Conservation (phyloP, 306 rosid species). For the Chamaecrista fasciculata region DNA sequence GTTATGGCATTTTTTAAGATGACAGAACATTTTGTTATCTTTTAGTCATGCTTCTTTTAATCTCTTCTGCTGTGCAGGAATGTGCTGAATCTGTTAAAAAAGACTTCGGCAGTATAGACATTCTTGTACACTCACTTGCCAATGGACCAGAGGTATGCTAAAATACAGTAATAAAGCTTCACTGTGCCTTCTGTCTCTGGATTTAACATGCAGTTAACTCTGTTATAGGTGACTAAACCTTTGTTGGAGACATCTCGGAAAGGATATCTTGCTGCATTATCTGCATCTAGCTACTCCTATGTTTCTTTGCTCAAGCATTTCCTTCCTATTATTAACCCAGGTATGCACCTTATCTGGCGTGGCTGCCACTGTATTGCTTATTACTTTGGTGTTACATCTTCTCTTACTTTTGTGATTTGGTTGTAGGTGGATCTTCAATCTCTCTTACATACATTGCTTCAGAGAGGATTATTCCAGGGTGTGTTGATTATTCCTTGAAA, state of each 20-base stretch:
- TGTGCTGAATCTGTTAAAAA: constrained; percentile 80
- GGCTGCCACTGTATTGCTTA: constrained; percentile 21
- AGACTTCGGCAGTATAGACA: constrained; percentile 95
- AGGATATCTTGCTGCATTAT: constrained; percentile 95
- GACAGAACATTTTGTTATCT: neutral
- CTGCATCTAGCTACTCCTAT: constrained; percentile 96
- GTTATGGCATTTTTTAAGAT: neutral
- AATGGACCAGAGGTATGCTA: constrained; percentile 93
- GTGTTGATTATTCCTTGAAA: constrained; percentile 28
- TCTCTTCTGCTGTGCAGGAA: constrained; percentile 64
- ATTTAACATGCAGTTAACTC: constrained; percentile 20
- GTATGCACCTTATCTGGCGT: constrained; percentile 34
- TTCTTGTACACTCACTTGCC: constrained; percentile 99
- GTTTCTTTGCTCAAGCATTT: constrained; percentile 87
- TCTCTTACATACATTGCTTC: constrained; percentile 97
- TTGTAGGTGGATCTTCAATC: constrained; percentile 84
- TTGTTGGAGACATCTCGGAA: constrained; percentile 92
- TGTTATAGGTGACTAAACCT: constrained; percentile 77
- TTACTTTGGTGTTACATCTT: neutral
- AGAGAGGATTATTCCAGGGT: constrained; percentile 97
- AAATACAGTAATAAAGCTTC: constrained; percentile 19
- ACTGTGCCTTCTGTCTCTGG: neutral
- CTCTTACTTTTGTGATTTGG: constrained; percentile 20
- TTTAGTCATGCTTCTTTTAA: neutral
- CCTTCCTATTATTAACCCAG: constrained; percentile 88